These are phyloP conservation scores for Podaxis sp. DNA, from an alignment of 768 basidiomycete species.

Conservation along the genomic window DNA sequence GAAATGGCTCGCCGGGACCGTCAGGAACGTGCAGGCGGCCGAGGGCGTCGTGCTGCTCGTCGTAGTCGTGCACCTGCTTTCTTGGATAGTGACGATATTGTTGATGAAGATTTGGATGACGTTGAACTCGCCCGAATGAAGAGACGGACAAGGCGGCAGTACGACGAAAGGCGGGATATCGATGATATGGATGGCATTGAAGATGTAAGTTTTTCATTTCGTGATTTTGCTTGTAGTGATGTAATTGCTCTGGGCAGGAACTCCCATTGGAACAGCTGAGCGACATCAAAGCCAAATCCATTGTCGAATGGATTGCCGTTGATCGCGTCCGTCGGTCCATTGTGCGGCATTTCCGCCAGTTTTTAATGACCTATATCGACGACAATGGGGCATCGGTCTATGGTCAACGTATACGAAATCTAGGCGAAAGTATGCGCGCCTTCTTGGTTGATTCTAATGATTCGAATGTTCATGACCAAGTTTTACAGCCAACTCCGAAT, in stretches of 20 bases:
- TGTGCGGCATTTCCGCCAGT: slow-evolving; percentile 89
- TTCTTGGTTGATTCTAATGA: neutral
- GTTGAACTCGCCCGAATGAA: slow-evolving; percentile 74
- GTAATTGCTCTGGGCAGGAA: slow-evolving; percentile 52
- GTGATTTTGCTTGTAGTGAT: neutral
- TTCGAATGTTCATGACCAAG: slow-evolving; percentile 13
- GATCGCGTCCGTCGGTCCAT: slow-evolving; percentile 91
- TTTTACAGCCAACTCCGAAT: slow-evolving; percentile 87
- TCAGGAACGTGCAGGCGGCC: slow-evolving; percentile 60
- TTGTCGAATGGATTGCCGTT: slow-evolving; percentile 96
- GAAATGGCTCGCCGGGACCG: slow-evolving; percentile 90
- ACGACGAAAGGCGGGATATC: slow-evolving; percentile 87
- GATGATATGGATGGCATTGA: slow-evolving; percentile 92
- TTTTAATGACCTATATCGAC: slow-evolving; percentile 95
- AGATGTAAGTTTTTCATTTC: slow-evolving; percentile 55
- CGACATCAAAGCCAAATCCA: slow-evolving; percentile 96
- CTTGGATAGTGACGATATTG: slow-evolving; percentile 80
- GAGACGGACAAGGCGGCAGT: slow-evolving; percentile 81
- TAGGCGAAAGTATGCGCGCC: slow-evolving; percentile 82
- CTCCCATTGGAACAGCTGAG: slow-evolving; percentile 93
- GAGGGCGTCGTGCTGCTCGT: slow-evolving; percentile 72
- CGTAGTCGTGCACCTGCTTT: slow-evolving; percentile 86
- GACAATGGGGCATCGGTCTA: slow-evolving; percentile 91
- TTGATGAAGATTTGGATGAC: slow-evolving; percentile 67
- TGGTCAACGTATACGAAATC: slow-evolving; percentile 86